Evolutionary conservation across 179 eudicot genomes (phyloP), one percentile per base, ranked within the genome.

Genomic region (Spergularia azorica): DNA sequence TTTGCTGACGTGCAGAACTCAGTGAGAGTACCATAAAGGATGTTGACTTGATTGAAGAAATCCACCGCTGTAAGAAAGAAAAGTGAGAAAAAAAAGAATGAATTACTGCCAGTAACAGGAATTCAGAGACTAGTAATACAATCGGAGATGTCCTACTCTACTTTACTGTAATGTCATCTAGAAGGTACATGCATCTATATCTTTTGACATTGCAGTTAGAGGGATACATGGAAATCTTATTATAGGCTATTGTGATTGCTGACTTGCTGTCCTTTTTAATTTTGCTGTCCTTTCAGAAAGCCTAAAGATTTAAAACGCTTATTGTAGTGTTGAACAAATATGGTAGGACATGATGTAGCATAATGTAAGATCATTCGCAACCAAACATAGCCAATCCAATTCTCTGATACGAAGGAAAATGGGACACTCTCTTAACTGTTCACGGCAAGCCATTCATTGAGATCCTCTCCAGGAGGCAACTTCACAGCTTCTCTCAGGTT

Each of bases 41-140:
- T 86, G 86, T 86, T 88, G 63, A 87, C 92, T 83, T 89, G 92
- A 76, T 89, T 89, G 83, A 87, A 89, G 82, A 89, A 89, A 81
- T 89, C 92, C 76, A 89, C 92, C 50, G 92, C 90, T 89, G 87
- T 56, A 74, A 70, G 3, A 61, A 64, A 73, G 75, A 54, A 70
- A 41, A 73, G 74, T 68, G 60, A 62, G 26, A 18, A 51, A 36
- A 61, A 12, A 10, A 8, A 61, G 77, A 65, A 48, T 77, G 61
- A 74, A 50, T 13, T 62, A 21, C 55, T 76, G 60, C 12, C 26
- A 41, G 58, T 10, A 18, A 68, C 20, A 68, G 0, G 32, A 46
- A 20, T 50, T 68, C 57, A 17, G 57, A 67, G 38, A 50, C 56
- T 43, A 6, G n/a, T 4, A 4, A 20, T 1, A 18, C 5, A 17